Percentiles rank a stretch among this genome's conserved stretches.
These are phyloP conservation scores for Fusarium dlaminii DNA, from an alignment of 2,329 filamentous ascomycete species.

Conservation along the genomic window DNA sequence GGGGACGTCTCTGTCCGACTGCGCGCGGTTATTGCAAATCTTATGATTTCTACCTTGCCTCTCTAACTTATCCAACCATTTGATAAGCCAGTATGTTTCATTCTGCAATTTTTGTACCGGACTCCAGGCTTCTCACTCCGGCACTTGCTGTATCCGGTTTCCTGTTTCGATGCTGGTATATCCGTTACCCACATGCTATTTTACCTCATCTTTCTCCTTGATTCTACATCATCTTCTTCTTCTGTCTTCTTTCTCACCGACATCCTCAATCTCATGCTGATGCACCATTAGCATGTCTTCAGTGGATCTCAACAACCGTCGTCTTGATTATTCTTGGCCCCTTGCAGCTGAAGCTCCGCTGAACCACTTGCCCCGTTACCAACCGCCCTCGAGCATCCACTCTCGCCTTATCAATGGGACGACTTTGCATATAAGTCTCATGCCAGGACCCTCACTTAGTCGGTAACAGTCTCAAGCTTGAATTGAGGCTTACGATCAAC, in stretches of 20 bases:
- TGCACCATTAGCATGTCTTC: not conserved
- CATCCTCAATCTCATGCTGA: conserved; percentile 7
- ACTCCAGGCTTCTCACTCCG: not conserved
- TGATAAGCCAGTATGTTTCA: conserved; percentile 11
- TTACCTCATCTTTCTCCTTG: not conserved
- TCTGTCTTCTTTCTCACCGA: conserved; percentile 23
- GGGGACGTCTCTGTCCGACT: not conserved
- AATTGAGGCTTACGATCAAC: not conserved
- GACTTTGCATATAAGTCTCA: conserved; percentile 17
- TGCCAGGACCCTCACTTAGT: conserved; percentile 1
- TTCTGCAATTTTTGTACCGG: not conserved
- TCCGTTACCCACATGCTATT: not conserved
- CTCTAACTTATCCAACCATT: conserved; percentile 43
- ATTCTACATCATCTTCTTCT: not conserved
- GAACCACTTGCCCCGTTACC: not conserved
- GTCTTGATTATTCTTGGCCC: not conserved
- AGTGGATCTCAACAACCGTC: conserved; percentile 12
- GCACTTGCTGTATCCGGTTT: not conserved
- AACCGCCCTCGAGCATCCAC: conserved; percentile 5
- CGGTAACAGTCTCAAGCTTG: not conserved
- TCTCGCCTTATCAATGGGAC: conserved; percentile 14
- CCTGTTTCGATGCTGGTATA: not conserved
- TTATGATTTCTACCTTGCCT: not conserved
- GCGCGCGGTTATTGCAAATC: conserved; percentile 31
- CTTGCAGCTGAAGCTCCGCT: conserved; percentile 22